Evolutionary conservation across 2,329 filamentous ascomycete species (phyloP).

Genomic region (Colletotrichum sp.): DNA sequence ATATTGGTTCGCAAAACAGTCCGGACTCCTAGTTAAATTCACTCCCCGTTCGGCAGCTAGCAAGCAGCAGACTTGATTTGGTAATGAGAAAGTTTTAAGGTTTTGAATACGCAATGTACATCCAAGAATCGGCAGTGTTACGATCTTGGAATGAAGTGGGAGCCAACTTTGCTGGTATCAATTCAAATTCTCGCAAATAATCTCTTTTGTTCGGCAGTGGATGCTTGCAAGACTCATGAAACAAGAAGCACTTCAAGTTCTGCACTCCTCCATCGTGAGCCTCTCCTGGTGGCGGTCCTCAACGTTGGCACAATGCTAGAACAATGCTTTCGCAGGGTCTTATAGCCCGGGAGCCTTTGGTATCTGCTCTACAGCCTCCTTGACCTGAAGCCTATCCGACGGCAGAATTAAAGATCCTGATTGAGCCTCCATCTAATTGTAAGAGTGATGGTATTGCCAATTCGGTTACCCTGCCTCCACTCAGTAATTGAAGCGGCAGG

Average conservation of each 20-base stretch:
- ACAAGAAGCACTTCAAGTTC: no score
- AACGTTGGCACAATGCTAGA: no score
- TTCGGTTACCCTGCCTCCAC: not conserved
- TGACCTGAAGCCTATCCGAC: no score
- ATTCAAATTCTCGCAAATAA: not conserved
- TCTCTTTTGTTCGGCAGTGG: accelerated
- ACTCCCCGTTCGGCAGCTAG: not conserved
- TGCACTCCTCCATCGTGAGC: no score
- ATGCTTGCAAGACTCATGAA: no score
- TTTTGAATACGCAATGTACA: not conserved
- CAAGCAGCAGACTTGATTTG: not conserved
- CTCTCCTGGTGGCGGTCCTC: no score
- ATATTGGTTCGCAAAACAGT: not conserved
- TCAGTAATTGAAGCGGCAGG: not conserved
- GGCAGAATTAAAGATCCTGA: not conserved
- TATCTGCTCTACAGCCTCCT: no score
- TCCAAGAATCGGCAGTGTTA: not conserved
- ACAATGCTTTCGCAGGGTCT: no score
- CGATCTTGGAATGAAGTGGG: no score
- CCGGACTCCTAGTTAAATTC: not conserved
- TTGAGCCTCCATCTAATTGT: not conserved
- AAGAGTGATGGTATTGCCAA: not conserved
- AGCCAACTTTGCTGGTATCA: no score
- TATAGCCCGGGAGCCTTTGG: no score
- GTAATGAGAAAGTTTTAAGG: not conserved